Evolutionary conservation across 2,329 filamentous ascomycete genomes (phyloP), one percentile per base, ranked within the genome.

Genomic region (Sphaerulina populicola): DNA sequence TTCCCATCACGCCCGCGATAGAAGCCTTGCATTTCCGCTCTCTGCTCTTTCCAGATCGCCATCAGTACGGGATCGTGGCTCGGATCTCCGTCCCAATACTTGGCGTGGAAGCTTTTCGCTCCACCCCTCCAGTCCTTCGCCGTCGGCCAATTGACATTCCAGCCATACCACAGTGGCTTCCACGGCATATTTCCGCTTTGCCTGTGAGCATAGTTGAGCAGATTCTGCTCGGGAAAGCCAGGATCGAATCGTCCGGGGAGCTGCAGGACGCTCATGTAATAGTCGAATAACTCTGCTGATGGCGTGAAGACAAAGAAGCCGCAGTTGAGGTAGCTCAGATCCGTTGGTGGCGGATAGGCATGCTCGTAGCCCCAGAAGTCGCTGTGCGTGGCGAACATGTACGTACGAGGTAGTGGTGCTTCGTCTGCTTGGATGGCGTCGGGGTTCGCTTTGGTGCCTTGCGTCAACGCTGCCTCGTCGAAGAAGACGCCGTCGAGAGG

Each of bases 111-210:
- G 42, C 65, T 68, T 36, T 58, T 58, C 42, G 63, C 66, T 1
- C 67, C 68, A 11, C 58, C 64, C 29, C 63, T 54, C 51, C 64
- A 67, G 45, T 71, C 69, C 30, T 63, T 66, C 45, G 62, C 62
- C 35, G 60, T 69, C 3, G 70, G 68, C 63, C 66, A 70, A 42
- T 69, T 67, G 12, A 68, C 67, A 50, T 69, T 70, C 68, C 68
- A 71, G 1, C 62, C 62, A 51, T 68, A 64, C 57, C 66, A 66
- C 18, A 71, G 49, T 45, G 63, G 64, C 49, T 61, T 63, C 69
- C 68, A 71, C 1, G 70, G 69, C 70, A 72, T 71, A 14, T 67
- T 67, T 0, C 69, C 68, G 1, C 67, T 65, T 9, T 58, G 53
- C 2, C 67, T 57, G 52, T 71, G 68, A 30, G 68, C 69, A 44